Evolutionary conservation across 75 land plant genomes (phyloP).

Genomic region (Azolla pinnata): DNA sequence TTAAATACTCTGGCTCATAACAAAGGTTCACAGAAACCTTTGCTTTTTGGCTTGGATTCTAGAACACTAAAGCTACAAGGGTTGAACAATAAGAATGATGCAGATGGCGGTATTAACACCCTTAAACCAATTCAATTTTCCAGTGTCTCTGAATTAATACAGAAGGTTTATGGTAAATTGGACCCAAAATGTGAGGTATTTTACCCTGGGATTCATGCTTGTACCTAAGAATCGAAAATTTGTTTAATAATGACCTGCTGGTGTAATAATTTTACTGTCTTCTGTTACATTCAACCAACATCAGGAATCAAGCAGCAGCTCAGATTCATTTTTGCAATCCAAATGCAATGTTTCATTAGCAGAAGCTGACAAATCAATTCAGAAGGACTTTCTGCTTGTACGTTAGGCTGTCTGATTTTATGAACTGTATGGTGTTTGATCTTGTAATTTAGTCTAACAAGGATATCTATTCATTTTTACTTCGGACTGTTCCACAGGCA

Average conservation of each 20-base stretch:
- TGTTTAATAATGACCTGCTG: too few relatives aligned
- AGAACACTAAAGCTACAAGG: constrained; percentile 7
- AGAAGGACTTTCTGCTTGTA: constrained; percentile 4
- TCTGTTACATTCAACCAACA: too few relatives aligned
- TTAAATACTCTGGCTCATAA: background rate
- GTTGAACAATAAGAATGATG: constrained; percentile 31
- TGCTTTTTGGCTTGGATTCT: background rate
- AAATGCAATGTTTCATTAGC: too few relatives aligned
- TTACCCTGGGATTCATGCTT: too few relatives aligned
- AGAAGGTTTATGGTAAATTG: constrained; percentile 10
- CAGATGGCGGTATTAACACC: constrained; percentile 22
- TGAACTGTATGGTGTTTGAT: too few relatives aligned
- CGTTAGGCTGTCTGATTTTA: background rate
- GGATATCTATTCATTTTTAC: too few relatives aligned
- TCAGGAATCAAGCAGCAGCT: too few relatives aligned
- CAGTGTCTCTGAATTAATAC: constrained; percentile 13
- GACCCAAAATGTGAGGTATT: too few relatives aligned
- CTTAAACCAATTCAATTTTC: constrained; percentile 19
- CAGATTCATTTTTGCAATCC: too few relatives aligned
- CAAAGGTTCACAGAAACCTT: background rate
- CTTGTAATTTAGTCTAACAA: too few relatives aligned
- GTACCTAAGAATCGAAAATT: too few relatives aligned
- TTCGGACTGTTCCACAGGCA: constrained; percentile 30
- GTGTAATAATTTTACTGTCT: too few relatives aligned
- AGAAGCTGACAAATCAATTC: constrained; percentile 4